phyloP scores from a whole-genome alignment of 495 filamentous ascomycete species.

The Penicillium cinerascens region DNA sequence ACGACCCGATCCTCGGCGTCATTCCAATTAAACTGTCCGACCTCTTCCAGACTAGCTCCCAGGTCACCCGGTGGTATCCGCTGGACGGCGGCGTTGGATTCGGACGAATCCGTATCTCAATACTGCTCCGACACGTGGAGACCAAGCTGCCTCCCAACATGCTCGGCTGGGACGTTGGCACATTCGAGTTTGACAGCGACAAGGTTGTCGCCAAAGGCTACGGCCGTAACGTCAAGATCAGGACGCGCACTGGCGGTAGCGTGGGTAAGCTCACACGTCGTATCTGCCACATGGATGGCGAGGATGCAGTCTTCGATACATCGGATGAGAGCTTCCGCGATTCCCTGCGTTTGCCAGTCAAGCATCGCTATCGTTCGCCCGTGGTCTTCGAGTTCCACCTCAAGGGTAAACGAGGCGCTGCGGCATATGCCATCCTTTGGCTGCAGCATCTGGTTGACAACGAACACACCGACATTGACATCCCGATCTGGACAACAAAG shows the following conservation, averaged over 20 bases:
- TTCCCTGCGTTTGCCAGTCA: slow-evolving; percentile 75
- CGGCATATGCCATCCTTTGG: slow-evolving; percentile 80
- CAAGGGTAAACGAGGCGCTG: slow-evolving; percentile 61
- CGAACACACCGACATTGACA: slow-evolving; percentile 67
- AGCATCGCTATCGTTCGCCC: slow-evolving; percentile 82
- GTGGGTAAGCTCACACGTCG: slow-evolving; percentile 61
- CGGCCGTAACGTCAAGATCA: slow-evolving; percentile 58
- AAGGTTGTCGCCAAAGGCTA: slow-evolving; percentile 60
- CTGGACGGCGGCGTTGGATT: slow-evolving; percentile 71
- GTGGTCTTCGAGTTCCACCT: slow-evolving; percentile 82
- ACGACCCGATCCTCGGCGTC: slow-evolving; percentile 91
- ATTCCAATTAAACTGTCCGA: slow-evolving; percentile 85
- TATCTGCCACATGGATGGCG: slow-evolving; percentile 56
- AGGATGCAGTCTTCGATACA: slow-evolving; percentile 66
- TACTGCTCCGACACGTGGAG: slow-evolving; percentile 84
- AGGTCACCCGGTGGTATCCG: slow-evolving; percentile 69
- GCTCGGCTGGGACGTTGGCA: slow-evolving; percentile 90
- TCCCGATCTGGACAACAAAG: slow-evolving; percentile 83
- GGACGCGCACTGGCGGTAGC: slow-evolving; percentile 80
- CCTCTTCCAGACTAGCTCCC: slow-evolving; percentile 77
- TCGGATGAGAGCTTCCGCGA: slow-evolving; percentile 51
- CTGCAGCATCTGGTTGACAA: slow-evolving; percentile 79
- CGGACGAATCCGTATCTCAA: slow-evolving; percentile 82
- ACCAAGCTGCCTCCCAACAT: slow-evolving; percentile 74
- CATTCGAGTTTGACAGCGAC: slow-evolving; percentile 77